Base-by-base conservation (phyloP, 805 yeast genomes). In the Maudiozyma saulgeensis region DNA sequence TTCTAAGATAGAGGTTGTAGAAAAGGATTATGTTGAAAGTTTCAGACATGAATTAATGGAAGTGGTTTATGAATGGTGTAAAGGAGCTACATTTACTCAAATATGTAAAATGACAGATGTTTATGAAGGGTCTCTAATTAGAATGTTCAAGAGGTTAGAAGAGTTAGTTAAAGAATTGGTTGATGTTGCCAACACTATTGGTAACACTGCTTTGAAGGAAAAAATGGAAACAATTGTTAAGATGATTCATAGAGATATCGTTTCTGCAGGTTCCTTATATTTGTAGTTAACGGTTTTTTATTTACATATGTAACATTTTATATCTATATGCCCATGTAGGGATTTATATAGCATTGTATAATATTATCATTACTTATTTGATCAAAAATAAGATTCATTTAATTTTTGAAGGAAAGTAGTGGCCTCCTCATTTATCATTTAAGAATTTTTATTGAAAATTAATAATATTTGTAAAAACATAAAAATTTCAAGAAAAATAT, bases 51-150 rank as follows among this genome's bases (percentile, higher is more conserved):
- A 93, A 63, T 75, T 93, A 53, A 91, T 93, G 98, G 98, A 90
- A 65, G 97, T 93, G 46, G 96, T 93, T 1, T 88, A 72, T 67
- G 86, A 91, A 44, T 93, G 99, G 99, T 88, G 96, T 67, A 83
- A 84, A 63, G 98, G 98, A 18, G 96, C 96, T 6, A 73, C 93
- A 0, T 93, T 93, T 68, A 91, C 97, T 0, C 96, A 91, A 65
- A 91, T 93, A 54, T 91, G 98, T 72, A 91, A 91, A 68, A 89
- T 93, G 96, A 93, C 99, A 0, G 99, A 93, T 63, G 98, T 93
- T 42, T 93, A 91, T 58, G 99, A 93, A 71, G 99, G 99, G 41
- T 84, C 95, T 21, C 76, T 93, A 62, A 91, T 93, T 56, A 81
- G 99, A 65, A 86, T 87, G 81, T 93, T 93, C 73, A 84, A 93